Evolutionary conservation across 306 rosid species (phyloP), one percentile per base, ranked within the genome.

Genomic region (Vicia sativa): DNA sequence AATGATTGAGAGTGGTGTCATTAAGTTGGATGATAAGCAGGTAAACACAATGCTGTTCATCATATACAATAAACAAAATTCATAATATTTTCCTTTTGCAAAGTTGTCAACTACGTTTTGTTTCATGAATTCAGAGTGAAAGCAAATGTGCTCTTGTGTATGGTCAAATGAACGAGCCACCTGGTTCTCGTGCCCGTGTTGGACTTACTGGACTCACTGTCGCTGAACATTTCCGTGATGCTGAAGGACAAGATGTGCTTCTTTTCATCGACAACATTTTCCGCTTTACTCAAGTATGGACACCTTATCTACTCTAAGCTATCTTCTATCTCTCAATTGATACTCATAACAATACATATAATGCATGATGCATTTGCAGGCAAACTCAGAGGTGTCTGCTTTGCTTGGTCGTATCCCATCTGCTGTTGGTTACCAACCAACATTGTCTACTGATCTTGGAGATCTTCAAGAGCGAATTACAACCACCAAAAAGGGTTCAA

Each of bases 131-230:
- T 77, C 55, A 93, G 98, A 68, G 83, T 70, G 98, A 93, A 0
- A 93, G 98, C 89, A 93, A 93, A 67, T 93, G 98, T 77, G 98
- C 98, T 62, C 95, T 93, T 34, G 98, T 93, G 64, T 93, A 93
- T 4, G 98, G 98, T 76, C 98, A 93, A 83, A 93, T 93, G 98
- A 93, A 93, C 21, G 98, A 93, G 78, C 96, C 98, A 46, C 97
- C 98, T 11, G 98, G 98, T 90, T 96, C 98, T 1, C 98, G 98
- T 82, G 98, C 98, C 49, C 98, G 98, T 73, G 98, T 93, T 83
- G 98, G 98, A 48, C 86, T 93, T 70, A 93, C 98, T 35, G 96
- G 98, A 7, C 81, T 92, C 16, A 92, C 98, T 50, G 97, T 93
- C 5, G 97, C 98, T 6, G 98, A 93, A 63, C 96, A 93, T 66